phyloP scores from a whole-genome alignment of 352 stramenopile genomes.

The Phytophthora syringae region DNA sequence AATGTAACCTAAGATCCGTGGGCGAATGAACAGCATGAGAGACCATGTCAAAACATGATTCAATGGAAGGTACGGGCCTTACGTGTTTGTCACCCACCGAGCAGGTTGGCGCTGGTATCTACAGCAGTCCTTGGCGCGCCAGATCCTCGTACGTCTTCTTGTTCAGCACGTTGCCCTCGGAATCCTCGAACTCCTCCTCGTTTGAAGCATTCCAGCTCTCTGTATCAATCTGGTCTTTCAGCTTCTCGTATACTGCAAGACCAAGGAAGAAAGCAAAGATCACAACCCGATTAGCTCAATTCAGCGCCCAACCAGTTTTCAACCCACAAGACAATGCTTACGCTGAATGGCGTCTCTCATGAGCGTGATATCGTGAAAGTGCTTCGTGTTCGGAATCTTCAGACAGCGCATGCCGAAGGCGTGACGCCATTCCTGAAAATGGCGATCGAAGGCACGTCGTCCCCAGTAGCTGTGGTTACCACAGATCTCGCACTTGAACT shows the following conservation, averaged over 20 bases:
- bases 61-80: constrained; percentile 11
- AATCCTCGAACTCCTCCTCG: constrained; percentile 99
- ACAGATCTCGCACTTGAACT: constrained; percentile 99
- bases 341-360: constrained; percentile 96
- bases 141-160: constrained; percentile 98
- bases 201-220: constrained; percentile 94
- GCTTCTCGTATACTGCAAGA: constrained; percentile 93
- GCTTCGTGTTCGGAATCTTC: constrained; percentile 99
- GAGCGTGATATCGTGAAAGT: constrained; percentile 99
- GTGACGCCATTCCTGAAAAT: constrained; percentile 99
- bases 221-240: constrained; percentile 94
- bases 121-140: constrained; percentile 96
- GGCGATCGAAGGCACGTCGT: constrained; percentile 95
- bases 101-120: constrained; percentile 12
- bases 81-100: constrained; percentile 7
- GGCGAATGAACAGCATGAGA: constrained; percentile 13
- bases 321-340: constrained; percentile 39
- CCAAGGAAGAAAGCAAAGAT: constrained; percentile 12
- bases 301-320: neutral
- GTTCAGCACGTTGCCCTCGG: constrained; percentile 98
- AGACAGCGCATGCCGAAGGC: constrained; percentile 98
- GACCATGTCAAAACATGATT: constrained; percentile 17
- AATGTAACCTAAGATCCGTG: constrained; percentile 2
- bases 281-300: constrained; percentile 1
- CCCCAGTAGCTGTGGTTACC: constrained; percentile 99